Evolutionary conservation across 345 rosid species (phyloP).

Genomic region (Lenwebbia sp.): DNA sequence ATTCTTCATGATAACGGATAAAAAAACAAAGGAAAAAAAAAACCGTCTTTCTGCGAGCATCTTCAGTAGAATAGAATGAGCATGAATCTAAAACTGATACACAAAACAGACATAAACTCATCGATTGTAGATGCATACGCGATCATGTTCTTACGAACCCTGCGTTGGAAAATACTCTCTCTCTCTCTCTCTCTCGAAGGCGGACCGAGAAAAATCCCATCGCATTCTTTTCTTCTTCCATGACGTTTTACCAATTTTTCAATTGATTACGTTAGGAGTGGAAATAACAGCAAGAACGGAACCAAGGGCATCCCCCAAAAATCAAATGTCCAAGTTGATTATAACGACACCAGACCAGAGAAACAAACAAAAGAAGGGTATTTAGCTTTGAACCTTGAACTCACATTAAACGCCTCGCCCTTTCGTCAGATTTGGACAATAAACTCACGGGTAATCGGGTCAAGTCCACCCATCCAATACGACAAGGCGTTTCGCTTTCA

Average conservation of each 20-base stretch:
- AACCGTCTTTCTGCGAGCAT: background rate
- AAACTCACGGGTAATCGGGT: background rate
- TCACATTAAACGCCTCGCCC: background rate
- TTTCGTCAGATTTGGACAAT: background rate
- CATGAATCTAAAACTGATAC: too few species aligned
- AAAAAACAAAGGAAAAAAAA: accelerated
- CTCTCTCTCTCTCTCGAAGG: background rate
- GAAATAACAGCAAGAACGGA: background rate
- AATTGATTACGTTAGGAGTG: background rate
- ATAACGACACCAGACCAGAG: background rate
- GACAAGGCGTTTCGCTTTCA: background rate
- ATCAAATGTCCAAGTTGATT: background rate
- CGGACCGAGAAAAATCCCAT: background rate
- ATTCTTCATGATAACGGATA: background rate
- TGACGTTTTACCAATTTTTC: background rate
- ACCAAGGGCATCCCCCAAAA: background rate
- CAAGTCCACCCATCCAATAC: background rate
- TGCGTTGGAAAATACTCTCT: background rate
- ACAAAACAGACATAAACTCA: too few species aligned
- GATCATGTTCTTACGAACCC: background rate
- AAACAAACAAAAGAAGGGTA: background rate
- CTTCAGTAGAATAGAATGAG: background rate
- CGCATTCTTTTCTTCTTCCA: background rate
- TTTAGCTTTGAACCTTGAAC: background rate
- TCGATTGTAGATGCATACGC: too few species aligned